Conservation (phyloP, 352 stramenopile genomes). For the Elongisporangium anandrum region DNA sequence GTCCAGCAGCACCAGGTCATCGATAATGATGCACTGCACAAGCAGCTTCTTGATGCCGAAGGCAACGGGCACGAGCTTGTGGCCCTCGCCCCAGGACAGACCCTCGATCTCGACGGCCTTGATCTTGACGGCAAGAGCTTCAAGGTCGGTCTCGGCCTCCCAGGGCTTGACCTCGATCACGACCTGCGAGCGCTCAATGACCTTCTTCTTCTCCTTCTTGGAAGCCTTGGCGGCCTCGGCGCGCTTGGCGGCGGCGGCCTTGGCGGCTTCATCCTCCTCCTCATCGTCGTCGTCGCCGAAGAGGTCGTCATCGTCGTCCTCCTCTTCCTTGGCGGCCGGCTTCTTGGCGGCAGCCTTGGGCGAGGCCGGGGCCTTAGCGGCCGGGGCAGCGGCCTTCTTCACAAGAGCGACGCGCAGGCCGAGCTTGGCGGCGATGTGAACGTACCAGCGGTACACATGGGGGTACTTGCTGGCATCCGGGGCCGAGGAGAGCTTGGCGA, state of each 20-base stretch:
- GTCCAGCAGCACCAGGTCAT: slow-evolving; percentile 74
- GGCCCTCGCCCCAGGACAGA: slow-evolving; percentile 71
- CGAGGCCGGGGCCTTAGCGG: not conserved
- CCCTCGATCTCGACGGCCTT: slow-evolving; percentile 70
- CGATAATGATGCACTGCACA: slow-evolving; percentile 79
- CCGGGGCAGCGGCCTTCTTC: slow-evolving; percentile 18
- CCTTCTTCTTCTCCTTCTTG: slow-evolving; percentile 72
- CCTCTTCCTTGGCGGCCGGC: slow-evolving; percentile 22
- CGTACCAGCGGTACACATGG: slow-evolving; percentile 71
- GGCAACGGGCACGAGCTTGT: slow-evolving; percentile 79
- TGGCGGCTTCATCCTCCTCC: slow-evolving; percentile 45
- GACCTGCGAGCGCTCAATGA: slow-evolving; percentile 55
- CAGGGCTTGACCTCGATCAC: slow-evolving; percentile 71
- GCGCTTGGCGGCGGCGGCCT: slow-evolving; percentile 47
- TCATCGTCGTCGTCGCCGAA: slow-evolving; percentile 57
- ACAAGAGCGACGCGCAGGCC: slow-evolving; percentile 39
- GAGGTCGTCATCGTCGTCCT: slow-evolving; percentile 53
- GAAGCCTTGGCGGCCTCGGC: slow-evolving; percentile 35
- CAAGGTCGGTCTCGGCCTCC: slow-evolving; percentile 75
- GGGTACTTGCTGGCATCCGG: slow-evolving; percentile 49
- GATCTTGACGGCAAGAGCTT: slow-evolving; percentile 67
- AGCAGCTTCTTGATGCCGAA: slow-evolving; percentile 88
- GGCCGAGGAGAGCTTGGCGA: slow-evolving; percentile 34
- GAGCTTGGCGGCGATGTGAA: slow-evolving; percentile 56
- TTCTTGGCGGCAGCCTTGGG: slow-evolving; percentile 33